Evolutionary conservation across 306 rosid species (phyloP).

Genomic region (Medicago ruthenica): DNA sequence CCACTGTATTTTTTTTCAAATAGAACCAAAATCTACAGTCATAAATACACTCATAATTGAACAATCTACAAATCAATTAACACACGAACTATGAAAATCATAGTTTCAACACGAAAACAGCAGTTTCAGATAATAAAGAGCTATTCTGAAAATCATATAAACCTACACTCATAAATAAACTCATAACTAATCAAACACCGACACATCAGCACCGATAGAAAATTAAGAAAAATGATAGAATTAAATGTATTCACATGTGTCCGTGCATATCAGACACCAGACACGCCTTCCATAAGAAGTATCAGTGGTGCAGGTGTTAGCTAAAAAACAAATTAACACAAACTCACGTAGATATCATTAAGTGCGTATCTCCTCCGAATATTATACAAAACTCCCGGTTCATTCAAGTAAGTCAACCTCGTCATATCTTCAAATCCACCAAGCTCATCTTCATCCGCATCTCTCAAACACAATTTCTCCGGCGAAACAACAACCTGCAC

Average conservation of each 20-base stretch:
- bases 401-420: conserved; percentile 84
- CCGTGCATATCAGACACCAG: too few species aligned
- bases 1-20: too few species aligned
- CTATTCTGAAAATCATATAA: background rate
- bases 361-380: conserved; percentile 86
- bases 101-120: background rate
- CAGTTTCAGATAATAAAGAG: background rate
- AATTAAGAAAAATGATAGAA: too few species aligned
- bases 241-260: too few species aligned
- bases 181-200: conserved; percentile 12
- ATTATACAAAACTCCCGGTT: conserved; percentile 95
- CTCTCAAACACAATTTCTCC: conserved; percentile 73
- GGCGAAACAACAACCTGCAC: conserved; percentile 64
- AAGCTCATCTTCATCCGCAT: conserved; percentile 93
- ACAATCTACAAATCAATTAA: too few species aligned
- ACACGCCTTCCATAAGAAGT: too few species aligned
- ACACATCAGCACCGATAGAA: background rate
- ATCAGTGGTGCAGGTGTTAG: too few species aligned
- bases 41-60: too few species aligned
- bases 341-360: conserved; percentile 96
- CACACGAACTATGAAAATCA: too few species aligned
- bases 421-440: conserved; percentile 99
- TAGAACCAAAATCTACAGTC: too few species aligned
- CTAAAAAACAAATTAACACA: conserved; percentile 32
- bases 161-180: conserved; percentile 14